phyloP scores from a whole-genome alignment of 108 stramenopile species.

The Seminavis robusta region DNA sequence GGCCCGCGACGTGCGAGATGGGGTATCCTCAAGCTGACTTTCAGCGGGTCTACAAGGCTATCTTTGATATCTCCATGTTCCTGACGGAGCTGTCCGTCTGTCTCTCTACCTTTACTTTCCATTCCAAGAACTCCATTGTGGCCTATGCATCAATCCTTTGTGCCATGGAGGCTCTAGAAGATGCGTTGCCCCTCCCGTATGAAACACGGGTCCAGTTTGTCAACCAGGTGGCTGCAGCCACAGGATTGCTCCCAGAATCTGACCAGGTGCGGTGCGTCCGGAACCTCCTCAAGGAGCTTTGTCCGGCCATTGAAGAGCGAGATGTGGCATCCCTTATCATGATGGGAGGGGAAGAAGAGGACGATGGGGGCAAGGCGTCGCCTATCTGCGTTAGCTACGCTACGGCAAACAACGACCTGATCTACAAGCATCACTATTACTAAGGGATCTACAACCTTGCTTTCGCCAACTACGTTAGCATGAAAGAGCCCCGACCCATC shows the following conservation, averaged over 20 bases:
- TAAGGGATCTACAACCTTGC: too few relatives aligned
- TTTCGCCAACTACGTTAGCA: too few relatives aligned
- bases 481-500: too few relatives aligned
- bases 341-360: too few relatives aligned
- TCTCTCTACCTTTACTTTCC: constrained; percentile 28
- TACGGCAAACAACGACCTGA: too few relatives aligned
- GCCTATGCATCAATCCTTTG: constrained; percentile 60
- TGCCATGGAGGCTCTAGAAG: constrained; percentile 40
- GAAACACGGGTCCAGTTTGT: constrained; percentile 12
- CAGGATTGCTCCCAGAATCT: constrained; percentile 3
- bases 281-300: constrained; percentile 19
- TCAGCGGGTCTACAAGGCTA: neutral
- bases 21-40: neutral
- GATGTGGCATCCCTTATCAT: too few relatives aligned
- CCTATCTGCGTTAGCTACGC: too few relatives aligned
- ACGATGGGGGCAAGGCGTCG: too few relatives aligned
- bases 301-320: constrained; percentile 21
- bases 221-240: constrained; percentile 10
- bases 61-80: constrained; percentile 44
- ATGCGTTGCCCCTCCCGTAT: constrained; percentile 4
- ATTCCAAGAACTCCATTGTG: constrained; percentile 39
- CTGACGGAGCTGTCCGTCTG: constrained; percentile 54
- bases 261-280: constrained; percentile 1
- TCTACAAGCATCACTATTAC: too few relatives aligned
- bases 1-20: neutral